These are phyloP conservation scores for Fusarium algeriense DNA, from an alignment of 2,329 filamentous ascomycete genomes.

Conservation along the genomic window DNA sequence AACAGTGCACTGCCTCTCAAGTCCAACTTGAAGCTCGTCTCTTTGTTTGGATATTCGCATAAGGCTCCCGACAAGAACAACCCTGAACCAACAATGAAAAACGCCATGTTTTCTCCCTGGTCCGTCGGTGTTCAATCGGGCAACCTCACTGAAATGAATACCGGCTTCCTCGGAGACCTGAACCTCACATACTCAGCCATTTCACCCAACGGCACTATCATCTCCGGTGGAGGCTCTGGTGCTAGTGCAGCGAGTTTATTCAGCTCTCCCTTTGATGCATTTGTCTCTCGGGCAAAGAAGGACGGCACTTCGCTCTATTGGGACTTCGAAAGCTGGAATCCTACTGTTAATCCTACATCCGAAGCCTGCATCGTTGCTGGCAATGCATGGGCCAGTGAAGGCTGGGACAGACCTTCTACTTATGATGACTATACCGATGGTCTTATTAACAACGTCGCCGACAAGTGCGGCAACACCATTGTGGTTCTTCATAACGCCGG, in stretches of 20 bases:
- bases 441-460: slow-evolving; percentile 70
- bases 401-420: slow-evolving; percentile 74
- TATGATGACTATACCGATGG: slow-evolving; percentile 75
- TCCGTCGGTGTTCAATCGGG: background rate
- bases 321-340: slow-evolving; percentile 21
- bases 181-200: slow-evolving; percentile 11
- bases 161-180: slow-evolving; percentile 2
- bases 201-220: background rate
- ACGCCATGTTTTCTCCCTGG: background rate
- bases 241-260: background rate
- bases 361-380: slow-evolving; percentile 85
- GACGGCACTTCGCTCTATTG: slow-evolving; percentile 2
- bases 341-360: background rate
- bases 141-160: slow-evolving; percentile 13
- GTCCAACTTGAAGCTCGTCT: slow-evolving; percentile 7
- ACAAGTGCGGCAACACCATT: slow-evolving; percentile 71
- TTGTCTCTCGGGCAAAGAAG: background rate
- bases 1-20: slow-evolving; percentile 2
- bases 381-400: slow-evolving; percentile 83
- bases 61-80: slow-evolving; percentile 13
- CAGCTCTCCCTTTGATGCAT: slow-evolving; percentile 8
- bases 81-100: background rate
- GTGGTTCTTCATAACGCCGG: slow-evolving; percentile 75
- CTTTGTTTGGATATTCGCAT: slow-evolving; percentile 15
- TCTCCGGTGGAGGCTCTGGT: slow-evolving; percentile 17